phyloP scores from a whole-genome alignment of 768 basidiomycete genomes.

The Pleurotus pulmonarius region DNA sequence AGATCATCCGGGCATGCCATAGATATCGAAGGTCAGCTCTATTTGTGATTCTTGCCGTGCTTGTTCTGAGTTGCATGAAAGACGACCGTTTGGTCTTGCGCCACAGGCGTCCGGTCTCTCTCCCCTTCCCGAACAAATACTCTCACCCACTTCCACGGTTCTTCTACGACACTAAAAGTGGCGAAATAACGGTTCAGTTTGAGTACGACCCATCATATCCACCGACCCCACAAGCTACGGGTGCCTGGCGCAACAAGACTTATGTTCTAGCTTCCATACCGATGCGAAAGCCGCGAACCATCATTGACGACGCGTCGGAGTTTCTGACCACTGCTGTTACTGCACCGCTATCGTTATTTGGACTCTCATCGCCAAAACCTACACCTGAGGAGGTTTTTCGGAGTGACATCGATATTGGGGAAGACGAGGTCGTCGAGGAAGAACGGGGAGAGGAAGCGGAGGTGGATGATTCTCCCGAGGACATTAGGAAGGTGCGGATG shows the following conservation, averaged over 20 bases:
- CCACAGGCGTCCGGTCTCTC: slow-evolving; percentile 71
- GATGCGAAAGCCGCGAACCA: slow-evolving; percentile 58
- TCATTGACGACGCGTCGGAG: slow-evolving; percentile 68
- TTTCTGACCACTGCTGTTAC: slow-evolving; percentile 61
- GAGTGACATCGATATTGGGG: slow-evolving; percentile 66
- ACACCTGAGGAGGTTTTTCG: slow-evolving; percentile 68
- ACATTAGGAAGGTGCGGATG: slow-evolving; percentile 51
- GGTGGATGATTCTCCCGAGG: slow-evolving; percentile 68
- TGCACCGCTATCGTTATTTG: slow-evolving; percentile 53
- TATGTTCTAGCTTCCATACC: slow-evolving; percentile 70
- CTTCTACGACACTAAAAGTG: slow-evolving; percentile 47
- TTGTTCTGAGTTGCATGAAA: slow-evolving; percentile 20
- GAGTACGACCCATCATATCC: slow-evolving; percentile 63
- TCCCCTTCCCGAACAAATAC: slow-evolving; percentile 75
- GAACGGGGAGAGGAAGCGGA: slow-evolving; percentile 78
- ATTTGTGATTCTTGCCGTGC: neutral
- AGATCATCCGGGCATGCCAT: slow-evolving; percentile 78
- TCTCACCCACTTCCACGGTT: slow-evolving; percentile 77
- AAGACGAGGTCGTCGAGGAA: slow-evolving; percentile 76
- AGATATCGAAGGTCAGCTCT: slow-evolving; percentile 63
- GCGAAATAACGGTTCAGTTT: slow-evolving; percentile 61
- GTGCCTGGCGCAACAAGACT: slow-evolving; percentile 52
- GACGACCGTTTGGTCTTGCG: slow-evolving; percentile 68
- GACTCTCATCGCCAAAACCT: slow-evolving; percentile 35
- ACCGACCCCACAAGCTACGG: slow-evolving; percentile 27